Evolutionary conservation across 1,139 yeast genomes (phyloP), one percentile per base, ranked within the genome.

Genomic region (Candida sanyaensis): DNA sequence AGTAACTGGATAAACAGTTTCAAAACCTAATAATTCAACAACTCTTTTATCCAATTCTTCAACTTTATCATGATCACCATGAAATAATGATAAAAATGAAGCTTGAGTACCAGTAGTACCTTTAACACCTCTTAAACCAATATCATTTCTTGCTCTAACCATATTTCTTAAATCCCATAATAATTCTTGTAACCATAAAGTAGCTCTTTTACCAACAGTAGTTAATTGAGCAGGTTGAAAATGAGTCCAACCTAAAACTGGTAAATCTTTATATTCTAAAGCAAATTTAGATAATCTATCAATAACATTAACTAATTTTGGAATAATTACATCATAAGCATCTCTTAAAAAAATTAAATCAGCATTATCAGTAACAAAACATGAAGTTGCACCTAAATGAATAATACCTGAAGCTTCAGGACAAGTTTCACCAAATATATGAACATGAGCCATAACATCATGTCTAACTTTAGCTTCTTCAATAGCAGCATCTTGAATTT

Each of bases 101-200:
- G 89, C 99, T 74, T 93, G 99, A 43, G 99, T 93, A 69, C 99
- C 99, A 43, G 99, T 93, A 50, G 99, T 93, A 64, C 99, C 99
- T 77, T 93, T 93, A 59, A 92, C 99, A 66, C 99, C 99, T 73
- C 99, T 86, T 62, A 93, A 80, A 41, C 99, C 99, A 58, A 93
- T 73, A 68, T 93, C 99, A 65, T 93, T 88, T 75, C 99, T 86
- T 47, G 98, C 98, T 71, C 99, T 87, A 59, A 81, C 86, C 74
- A 93, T 81, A 75, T 95, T 95, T 75, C 99, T 84, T 69, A 93
- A 81, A 73, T 93, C 99, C 99, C 99, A 93, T 63, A 93, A 78
- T 61, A 95, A 78, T 71, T 93, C 99, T 77, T 93, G 99, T 61
- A 95, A 78, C 99, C 99, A 93, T 63, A 93, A 78, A 43, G 97